Percentiles rank a stretch among this genome's conserved stretches.
phyloP scores from a whole-genome alignment of 2,329 filamentous ascomycete species.

The Alternaria panax region DNA sequence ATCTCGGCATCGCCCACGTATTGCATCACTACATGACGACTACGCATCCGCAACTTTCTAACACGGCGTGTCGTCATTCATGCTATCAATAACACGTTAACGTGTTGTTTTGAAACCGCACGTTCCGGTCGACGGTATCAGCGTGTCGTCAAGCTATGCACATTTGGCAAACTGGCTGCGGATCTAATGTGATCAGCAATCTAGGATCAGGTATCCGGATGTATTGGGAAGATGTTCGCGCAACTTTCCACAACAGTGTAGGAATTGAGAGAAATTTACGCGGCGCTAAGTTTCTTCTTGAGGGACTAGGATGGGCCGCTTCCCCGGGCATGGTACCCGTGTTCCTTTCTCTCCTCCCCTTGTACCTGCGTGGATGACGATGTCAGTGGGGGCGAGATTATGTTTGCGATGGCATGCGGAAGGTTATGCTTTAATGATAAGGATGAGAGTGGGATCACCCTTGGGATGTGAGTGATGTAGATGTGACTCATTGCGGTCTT shows the following conservation, averaged over 20 bases:
- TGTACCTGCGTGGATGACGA: background rate
- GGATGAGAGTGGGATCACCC: background rate
- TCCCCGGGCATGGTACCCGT: background rate
- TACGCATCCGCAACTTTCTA: background rate
- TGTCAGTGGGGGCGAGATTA: background rate
- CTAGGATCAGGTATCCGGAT: background rate
- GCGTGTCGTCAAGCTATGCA: background rate
- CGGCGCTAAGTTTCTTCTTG: background rate
- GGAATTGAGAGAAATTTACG: background rate
- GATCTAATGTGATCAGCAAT: background rate
- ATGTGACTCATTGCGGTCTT: background rate
- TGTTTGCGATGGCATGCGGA: background rate
- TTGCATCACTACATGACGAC: constrained; percentile 1
- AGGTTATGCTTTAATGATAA: background rate
- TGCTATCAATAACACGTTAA: background rate
- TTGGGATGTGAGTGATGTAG: background rate
- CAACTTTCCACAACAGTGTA: background rate
- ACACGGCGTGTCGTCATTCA: background rate
- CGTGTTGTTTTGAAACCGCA: background rate
- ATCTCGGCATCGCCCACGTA: constrained; percentile 1
- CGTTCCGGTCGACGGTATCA: background rate
- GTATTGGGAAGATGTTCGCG: background rate
- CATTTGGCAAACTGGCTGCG: background rate
- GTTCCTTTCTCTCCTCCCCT: background rate
- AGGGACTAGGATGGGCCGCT: background rate